phyloP scores from a whole-genome alignment of 2,329 filamentous ascomycete genomes.

The Pseudogymnoascus destructans region DNA sequence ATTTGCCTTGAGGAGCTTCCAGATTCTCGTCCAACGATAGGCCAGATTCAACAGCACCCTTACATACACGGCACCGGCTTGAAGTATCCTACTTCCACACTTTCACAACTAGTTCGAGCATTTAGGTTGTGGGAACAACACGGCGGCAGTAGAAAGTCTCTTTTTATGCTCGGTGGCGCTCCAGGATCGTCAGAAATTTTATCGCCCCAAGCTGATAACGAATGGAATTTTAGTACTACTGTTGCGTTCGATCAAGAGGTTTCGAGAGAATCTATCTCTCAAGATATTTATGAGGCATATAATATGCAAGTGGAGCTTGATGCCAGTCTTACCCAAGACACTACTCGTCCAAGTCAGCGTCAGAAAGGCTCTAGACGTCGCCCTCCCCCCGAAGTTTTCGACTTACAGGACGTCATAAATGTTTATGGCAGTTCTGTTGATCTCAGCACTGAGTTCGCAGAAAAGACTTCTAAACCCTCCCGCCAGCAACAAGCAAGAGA shows the following conservation, averaged over 20 bases:
- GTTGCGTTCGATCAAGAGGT: conserved; percentile 47
- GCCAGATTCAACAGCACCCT: too few relatives aligned
- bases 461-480: conserved; percentile 39
- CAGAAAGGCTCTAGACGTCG: too few relatives aligned
- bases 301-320: too few relatives aligned
- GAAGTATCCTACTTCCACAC: conserved; percentile 48
- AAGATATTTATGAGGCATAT: too few relatives aligned
- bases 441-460: conserved; percentile 33
- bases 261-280: too few relatives aligned
- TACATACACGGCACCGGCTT: conserved; percentile 52
- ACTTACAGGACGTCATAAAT: conserved; percentile 46
- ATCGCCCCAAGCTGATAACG: conserved; percentile 38
- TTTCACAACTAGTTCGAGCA: conserved; percentile 54
- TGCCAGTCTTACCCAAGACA: too few relatives aligned
- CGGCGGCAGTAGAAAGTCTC: conserved; percentile 55
- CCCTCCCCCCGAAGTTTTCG: too few relatives aligned
- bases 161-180: conserved; percentile 47
- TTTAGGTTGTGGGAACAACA: conserved; percentile 65
- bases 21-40: too few relatives aligned
- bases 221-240: conserved; percentile 57
- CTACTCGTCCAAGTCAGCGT: too few relatives aligned
- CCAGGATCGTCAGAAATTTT: conserved; percentile 32
- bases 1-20: too few relatives aligned
- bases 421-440: conserved; percentile 47
- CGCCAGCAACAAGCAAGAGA: conserved; percentile 27